A percentile compares a stretch with the other conserved stretches of the same genome.
phyloP scores from a whole-genome alignment of 2,329 filamentous ascomycete genomes.

The Fusarium solani-melongenae region DNA sequence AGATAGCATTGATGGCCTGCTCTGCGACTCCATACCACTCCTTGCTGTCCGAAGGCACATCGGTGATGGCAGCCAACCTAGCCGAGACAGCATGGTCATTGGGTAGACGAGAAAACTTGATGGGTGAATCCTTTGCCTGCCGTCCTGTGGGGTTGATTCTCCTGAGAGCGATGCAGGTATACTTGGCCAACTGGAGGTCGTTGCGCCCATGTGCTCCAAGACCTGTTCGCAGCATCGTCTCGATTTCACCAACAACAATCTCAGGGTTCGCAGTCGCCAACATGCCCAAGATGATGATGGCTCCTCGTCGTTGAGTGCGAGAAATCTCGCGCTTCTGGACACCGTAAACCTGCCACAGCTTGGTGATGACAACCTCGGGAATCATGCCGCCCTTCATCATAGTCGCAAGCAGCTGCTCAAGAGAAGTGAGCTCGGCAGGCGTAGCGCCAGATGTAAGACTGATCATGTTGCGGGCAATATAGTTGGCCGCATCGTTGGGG shows the following conservation, averaged over 20 bases:
- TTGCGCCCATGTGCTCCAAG: slow-evolving; percentile 82
- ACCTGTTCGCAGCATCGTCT: slow-evolving; percentile 91
- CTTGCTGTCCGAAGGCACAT: slow-evolving; percentile 88
- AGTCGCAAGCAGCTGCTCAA: slow-evolving; percentile 93
- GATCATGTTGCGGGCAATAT: slow-evolving; percentile 98
- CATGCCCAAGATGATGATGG: slow-evolving; percentile 98
- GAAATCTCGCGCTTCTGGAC: slow-evolving; percentile 95
- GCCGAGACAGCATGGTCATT: slow-evolving; percentile 92
- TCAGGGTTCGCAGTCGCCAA: slow-evolving; percentile 91
- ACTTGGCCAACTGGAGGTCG: slow-evolving; percentile 91
- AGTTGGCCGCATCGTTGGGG: slow-evolving; percentile 91
- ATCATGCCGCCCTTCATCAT: slow-evolving; percentile 97
- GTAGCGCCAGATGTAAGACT: slow-evolving; percentile 96
- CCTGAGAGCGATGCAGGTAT: slow-evolving; percentile 91
- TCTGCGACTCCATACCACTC: slow-evolving; percentile 98
- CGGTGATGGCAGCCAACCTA: slow-evolving; percentile 84
- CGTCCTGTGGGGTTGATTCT: slow-evolving; percentile 89
- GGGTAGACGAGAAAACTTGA: slow-evolving; percentile 79
- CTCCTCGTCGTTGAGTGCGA: slow-evolving; percentile 86
- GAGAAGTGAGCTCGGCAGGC: slow-evolving; percentile 91
- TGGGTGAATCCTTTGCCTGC: slow-evolving; percentile 76
- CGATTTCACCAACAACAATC: slow-evolving; percentile 94
- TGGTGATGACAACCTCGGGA: slow-evolving; percentile 85
- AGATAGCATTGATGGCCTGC: slow-evolving; percentile 95
- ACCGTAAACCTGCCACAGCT: slow-evolving; percentile 97